phyloP scores from a whole-genome alignment of 2,329 filamentous ascomycete species.

The Alternaria triticina region DNA sequence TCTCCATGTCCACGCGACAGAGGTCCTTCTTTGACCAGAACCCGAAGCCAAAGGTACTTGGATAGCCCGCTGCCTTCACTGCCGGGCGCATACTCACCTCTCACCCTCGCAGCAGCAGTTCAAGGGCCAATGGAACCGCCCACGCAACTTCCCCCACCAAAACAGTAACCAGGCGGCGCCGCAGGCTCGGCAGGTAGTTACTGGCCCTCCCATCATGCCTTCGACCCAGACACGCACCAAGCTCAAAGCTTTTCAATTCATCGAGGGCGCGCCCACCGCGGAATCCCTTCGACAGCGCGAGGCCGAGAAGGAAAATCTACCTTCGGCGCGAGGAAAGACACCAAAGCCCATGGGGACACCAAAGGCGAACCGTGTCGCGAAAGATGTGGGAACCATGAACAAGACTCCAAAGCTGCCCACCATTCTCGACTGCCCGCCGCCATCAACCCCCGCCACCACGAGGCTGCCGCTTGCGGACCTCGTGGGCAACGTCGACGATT shows the following conservation, averaged over 20 bases:
- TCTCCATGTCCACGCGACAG: constrained; percentile 55
- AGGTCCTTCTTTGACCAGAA: constrained; percentile 61
- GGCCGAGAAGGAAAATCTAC: constrained; percentile 55
- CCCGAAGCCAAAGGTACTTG: constrained; percentile 49
- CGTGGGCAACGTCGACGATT: constrained; percentile 66
- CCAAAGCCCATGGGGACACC: constrained; percentile 23
- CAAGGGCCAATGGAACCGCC: constrained; percentile 46
- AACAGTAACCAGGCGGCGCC: constrained; percentile 32
- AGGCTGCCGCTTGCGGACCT: constrained; percentile 66
- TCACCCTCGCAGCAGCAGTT: constrained; percentile 29
- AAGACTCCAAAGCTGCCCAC: constrained; percentile 37
- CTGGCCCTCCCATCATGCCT: constrained; percentile 54
- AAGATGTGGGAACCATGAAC: constrained; percentile 20
- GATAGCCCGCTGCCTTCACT: neutral
- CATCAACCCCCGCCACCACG: constrained; percentile 65
- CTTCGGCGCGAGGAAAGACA: constrained; percentile 8
- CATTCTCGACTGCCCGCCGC: constrained; percentile 47
- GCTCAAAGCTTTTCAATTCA: constrained; percentile 62
- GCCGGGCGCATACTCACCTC: constrained; percentile 10
- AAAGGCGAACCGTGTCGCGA: constrained; percentile 24
- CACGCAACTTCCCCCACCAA: constrained; percentile 38
- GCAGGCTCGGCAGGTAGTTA: constrained; percentile 41
- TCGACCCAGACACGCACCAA: constrained; percentile 62
- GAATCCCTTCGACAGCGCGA: constrained; percentile 31
- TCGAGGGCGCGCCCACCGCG: constrained; percentile 43